Conservation (phyloP, 1,284 basidiomycete genomes). For the Pseudozyma hubeiensis region DNA sequence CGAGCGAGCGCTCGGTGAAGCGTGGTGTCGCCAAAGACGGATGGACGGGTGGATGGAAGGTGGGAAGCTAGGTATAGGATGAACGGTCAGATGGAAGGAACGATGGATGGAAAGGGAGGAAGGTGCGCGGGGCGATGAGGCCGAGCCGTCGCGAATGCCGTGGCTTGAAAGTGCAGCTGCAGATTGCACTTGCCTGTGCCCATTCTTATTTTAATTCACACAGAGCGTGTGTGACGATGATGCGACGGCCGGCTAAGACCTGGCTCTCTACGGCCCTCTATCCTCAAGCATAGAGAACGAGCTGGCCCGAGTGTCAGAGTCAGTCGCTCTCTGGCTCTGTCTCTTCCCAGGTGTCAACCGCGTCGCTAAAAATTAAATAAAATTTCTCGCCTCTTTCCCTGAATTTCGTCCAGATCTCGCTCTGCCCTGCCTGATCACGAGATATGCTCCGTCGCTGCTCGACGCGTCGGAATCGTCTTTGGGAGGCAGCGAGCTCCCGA, state of each 20-base stretch:
- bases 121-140: too few species aligned
- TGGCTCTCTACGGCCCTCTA: too few species aligned
- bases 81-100: too few species aligned
- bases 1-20: not conserved
- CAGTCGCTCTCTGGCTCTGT: not conserved
- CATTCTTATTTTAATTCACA: too few species aligned
- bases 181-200: too few species aligned
- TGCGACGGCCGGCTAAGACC: too few species aligned
- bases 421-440: slow-evolving; percentile 7
- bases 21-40: not conserved
- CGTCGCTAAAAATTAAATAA: not conserved
- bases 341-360: not conserved
- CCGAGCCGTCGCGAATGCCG: too few species aligned
- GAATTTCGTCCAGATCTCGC: not conserved
- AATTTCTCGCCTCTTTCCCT: not conserved
- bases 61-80: too few species aligned
- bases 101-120: too few species aligned
- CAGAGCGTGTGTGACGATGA: too few species aligned
- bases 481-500: not conserved
- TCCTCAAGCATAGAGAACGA: too few species aligned
- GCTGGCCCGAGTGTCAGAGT: not conserved
- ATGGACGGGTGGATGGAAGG: slow-evolving; percentile 1
- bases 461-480: slow-evolving; percentile 19
- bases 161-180: too few species aligned
- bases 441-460: not conserved